Evolutionary conservation across 129 eudicot species (phyloP), one percentile per base, ranked within the genome.

Genomic region (Centaurea solstitialis): DNA sequence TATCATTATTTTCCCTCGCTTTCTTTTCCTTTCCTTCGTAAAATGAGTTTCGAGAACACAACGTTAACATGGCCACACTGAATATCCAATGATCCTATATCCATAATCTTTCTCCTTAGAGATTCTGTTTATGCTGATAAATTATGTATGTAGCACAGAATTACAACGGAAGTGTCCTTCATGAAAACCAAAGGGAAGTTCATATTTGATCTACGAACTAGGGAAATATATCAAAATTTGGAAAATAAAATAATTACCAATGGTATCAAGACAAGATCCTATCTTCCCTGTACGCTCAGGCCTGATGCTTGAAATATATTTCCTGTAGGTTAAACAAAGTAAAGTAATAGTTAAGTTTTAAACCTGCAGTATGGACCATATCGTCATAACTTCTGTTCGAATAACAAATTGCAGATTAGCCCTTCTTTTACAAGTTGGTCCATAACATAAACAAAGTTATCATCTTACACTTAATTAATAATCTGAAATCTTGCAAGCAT

Each of bases 271-370:
- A 50, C 45, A 73, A 45, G 89, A 82, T 78, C 98, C 98, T 37
- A 92, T 37, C 65, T 70, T 88, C 22, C 98, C 97, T 75, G 81
- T 28, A 64, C 98, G 91, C 75, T 80, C 88, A 83, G 91, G 83
- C 72, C 98, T 90, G 83, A 92, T 86, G 88, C 96, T 94, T 85
- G 98, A 94, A 39, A 90, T 73, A 77, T 86, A 94, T 87, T 87
- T 92, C 97, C 98, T 92, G 98, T 78, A 66, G 72, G 20, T 45
- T 9, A 75, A 68, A 71, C 39, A 72, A 69, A 69, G 23, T 67
- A 68, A 50, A 81, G 47, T 30, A 68, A 81, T 50, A 26, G 12
- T 53, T 15, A 76, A 53, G 72, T 76, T 68, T 59, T 50, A 22
- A 53, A 80, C 47, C 17, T 38, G 35, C 26, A 37, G 22, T 11